Conservation (phyloP, 345 rosid genomes). For the Moricandia arvensis region DNA sequence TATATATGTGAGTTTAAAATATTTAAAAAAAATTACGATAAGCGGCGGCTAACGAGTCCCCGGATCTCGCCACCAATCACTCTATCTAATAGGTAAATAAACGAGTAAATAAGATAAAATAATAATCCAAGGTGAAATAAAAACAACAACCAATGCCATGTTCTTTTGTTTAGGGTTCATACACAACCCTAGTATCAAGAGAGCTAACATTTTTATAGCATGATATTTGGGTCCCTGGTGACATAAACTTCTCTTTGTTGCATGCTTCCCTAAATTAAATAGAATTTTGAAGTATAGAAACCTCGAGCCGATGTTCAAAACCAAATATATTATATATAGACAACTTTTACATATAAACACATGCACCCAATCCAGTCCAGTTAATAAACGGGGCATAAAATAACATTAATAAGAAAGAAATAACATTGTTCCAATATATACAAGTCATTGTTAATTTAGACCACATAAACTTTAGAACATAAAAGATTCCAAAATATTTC, state of each 20-base stretch:
- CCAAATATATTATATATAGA: background rate
- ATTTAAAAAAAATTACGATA: constrained; percentile 3
- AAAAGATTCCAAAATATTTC: constrained; percentile 16
- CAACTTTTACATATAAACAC: background rate
- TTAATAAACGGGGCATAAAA: background rate
- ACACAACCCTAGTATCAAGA: constrained; percentile 4
- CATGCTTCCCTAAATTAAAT: background rate
- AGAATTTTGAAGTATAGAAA: background rate
- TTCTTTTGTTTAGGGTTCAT: constrained; percentile 16
- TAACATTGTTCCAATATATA: constrained; percentile 10
- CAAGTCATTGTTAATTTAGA: constrained; percentile 13
- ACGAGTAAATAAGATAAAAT: background rate
- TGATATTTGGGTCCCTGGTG: constrained; percentile 3
- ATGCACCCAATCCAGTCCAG: background rate
- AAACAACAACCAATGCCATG: background rate
- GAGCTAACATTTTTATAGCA: background rate
- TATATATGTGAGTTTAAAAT: background rate
- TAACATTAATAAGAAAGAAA: background rate
- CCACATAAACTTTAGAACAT: constrained; percentile 16
- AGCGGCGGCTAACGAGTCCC: constrained; percentile 39
- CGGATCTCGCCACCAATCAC: constrained; percentile 39
- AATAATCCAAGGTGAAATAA: background rate
- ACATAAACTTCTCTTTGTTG: background rate
- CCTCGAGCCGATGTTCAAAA: background rate
- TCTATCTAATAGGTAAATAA: background rate